Percentiles rank a stretch among this genome's conserved stretches.
Evolutionary conservation across 352 stramenopile genomes (phyloP).

Genomic region (Globisporangium acanthophoron): DNA sequence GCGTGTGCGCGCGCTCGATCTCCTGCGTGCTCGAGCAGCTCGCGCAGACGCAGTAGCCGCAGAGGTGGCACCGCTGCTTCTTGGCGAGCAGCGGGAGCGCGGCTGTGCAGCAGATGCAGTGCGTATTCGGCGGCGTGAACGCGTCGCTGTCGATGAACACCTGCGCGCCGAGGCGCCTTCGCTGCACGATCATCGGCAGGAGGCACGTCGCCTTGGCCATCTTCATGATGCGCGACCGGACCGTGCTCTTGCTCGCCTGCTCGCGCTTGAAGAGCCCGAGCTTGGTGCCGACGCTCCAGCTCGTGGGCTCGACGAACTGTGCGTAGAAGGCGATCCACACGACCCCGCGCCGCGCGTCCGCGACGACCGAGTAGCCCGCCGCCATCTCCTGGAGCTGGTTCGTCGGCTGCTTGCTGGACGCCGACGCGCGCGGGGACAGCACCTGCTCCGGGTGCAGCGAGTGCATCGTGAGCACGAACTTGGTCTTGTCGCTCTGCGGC

Average conservation of each 20-base stretch:
- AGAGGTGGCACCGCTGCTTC: constrained; percentile 53
- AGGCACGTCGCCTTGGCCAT: constrained; percentile 32
- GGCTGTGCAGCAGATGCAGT: constrained; percentile 25
- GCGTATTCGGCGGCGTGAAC: constrained; percentile 20
- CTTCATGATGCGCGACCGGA: constrained; percentile 24
- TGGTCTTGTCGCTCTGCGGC: constrained; percentile 7
- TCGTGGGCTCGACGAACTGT: not conserved
- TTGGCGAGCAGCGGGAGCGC: constrained; percentile 14
- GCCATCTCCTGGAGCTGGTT: constrained; percentile 15
- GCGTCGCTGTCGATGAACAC: constrained; percentile 24
- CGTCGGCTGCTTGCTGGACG: constrained; percentile 11
- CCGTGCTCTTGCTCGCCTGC: constrained; percentile 9
- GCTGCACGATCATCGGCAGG: constrained; percentile 24
- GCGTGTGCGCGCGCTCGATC: constrained; percentile 26
- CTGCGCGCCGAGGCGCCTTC: constrained; percentile 24
- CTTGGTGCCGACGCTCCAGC: not conserved
- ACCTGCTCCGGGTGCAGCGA: constrained; percentile 39
- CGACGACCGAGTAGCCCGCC: constrained; percentile 17
- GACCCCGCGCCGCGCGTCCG: constrained; percentile 13
- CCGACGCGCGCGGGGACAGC: constrained; percentile 12
- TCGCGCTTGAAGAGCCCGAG: constrained; percentile 1
- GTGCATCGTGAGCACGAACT: constrained; percentile 31
- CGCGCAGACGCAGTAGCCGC: constrained; percentile 52
- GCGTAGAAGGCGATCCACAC: constrained; percentile 14
- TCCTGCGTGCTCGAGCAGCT: constrained; percentile 35